Conservation (phyloP, 345 rosid genomes). For the Pistacia integerrima region DNA sequence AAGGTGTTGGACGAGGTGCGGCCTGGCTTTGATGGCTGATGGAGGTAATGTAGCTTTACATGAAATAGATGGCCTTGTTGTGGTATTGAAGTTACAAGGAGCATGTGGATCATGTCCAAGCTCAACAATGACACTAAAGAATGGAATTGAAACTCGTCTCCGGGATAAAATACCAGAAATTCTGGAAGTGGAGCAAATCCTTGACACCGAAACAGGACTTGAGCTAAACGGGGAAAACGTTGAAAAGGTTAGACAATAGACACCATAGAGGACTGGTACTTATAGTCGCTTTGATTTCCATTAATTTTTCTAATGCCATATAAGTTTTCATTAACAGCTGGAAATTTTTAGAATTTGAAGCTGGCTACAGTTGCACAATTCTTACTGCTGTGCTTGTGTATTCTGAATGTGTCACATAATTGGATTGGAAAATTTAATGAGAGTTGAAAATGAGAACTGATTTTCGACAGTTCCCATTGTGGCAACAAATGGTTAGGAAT, state of each 20-base stretch:
- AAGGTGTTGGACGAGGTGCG: constrained; percentile 81
- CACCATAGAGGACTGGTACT: neutral
- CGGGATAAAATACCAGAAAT: constrained; percentile 92
- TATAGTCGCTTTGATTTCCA: neutral
- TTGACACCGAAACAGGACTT: constrained; percentile 78
- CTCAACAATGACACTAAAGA: constrained; percentile 90
- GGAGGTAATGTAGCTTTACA: constrained; percentile 95
- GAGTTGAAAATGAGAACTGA: too few relatives aligned
- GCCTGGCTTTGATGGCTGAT: constrained; percentile 87
- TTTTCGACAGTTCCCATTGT: too few relatives aligned
- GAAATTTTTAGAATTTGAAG: too few relatives aligned
- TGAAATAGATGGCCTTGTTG: constrained; percentile 95
- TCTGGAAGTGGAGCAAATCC: constrained; percentile 81
- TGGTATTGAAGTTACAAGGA: constrained; percentile 85
- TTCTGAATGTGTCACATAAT: too few relatives aligned
- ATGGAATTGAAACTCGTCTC: constrained; percentile 90
- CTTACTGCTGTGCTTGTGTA: too few relatives aligned
- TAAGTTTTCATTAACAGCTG: neutral
- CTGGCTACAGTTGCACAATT: too few relatives aligned
- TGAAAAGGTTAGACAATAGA: constrained; percentile 61
- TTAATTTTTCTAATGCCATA: neutral
- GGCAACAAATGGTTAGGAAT: neutral
- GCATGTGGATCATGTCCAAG: constrained; percentile 99
- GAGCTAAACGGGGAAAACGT: constrained; percentile 76
- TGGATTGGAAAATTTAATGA: too few relatives aligned